Evolutionary conservation across 169 alveolate species (phyloP), one percentile per base, ranked within the genome.

Genomic region (Plasmodium fragile): DNA sequence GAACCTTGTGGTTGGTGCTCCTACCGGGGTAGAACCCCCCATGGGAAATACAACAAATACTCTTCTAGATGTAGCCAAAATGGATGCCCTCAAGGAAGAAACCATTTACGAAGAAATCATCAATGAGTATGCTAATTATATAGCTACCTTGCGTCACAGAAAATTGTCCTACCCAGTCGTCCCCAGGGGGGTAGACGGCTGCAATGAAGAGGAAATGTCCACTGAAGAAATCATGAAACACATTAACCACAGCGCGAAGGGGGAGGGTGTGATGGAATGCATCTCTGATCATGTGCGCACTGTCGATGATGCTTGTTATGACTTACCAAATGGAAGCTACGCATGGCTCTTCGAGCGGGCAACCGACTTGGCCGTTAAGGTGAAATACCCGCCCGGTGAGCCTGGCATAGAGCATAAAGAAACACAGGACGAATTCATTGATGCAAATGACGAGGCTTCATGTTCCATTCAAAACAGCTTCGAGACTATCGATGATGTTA

Each of bases 81-180:
- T 89, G 18, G 82, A 89, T 4, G 16, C 65, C 22, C 49, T 79
- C 25, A 89, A 22, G 59, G 94, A 89, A 65, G 94, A 89, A 78
- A 4, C 65, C 13, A 89, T 89, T 16, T 89, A 89, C 43, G 82
- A 89, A 7, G 94, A 89, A 39, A 79, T 89, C 34, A 89, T 89
- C 18, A 69, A 78, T 16, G 82, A 89, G 53, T 89, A 89, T 49
- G 78, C 49, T 4, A 89, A 89, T 25, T 89, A 89, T 45, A 89
- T 89, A 36, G 90, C 53, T 43, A 28, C 25, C 2, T 1, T 89
- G 5, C 11, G 22, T n/a, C 34, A 55, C 13, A 79, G 94, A 52
- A 45, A 5, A 5, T 89, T 89, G 39, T 41, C 82, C 11, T 89
- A 89, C 82, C 83, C 83, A 1, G 34, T 89, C n/a, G 28, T 89